A percentile compares a stretch with the other conserved stretches of the same genome.
Conservation (phyloP, 2,329 filamentous ascomycete genomes). For the Dryadomyces quercivorus region DNA sequence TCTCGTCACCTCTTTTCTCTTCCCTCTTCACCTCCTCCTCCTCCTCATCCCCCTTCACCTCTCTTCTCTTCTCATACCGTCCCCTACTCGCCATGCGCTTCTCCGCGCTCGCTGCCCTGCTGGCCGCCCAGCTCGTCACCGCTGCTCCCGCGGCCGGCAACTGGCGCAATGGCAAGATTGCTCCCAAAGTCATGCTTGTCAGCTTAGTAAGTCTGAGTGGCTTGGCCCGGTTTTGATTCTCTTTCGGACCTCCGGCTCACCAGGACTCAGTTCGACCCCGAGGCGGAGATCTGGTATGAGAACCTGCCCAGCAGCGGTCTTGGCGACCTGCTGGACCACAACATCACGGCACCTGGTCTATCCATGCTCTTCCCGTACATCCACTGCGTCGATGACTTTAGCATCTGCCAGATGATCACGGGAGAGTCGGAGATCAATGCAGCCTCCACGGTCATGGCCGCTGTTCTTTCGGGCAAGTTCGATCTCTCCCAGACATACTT, state of each 20-base stretch:
- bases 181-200: slow-evolving; percentile 50
- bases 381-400: slow-evolving; percentile 47
- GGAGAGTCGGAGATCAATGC: slow-evolving; percentile 67
- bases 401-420: slow-evolving; percentile 56
- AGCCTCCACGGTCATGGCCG: slow-evolving; percentile 49
- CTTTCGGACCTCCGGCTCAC: background rate
- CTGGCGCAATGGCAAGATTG: slow-evolving; percentile 19
- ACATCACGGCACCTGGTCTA: slow-evolving; percentile 48
- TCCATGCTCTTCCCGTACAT: slow-evolving; percentile 53
- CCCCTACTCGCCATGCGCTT: slow-evolving; percentile 7
- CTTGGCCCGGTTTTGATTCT: background rate
- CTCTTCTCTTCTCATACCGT: background rate
- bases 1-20: background rate
- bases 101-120: slow-evolving; percentile 2
- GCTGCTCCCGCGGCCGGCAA: background rate
- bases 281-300: slow-evolving; percentile 49
- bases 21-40: background rate
- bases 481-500: slow-evolving; percentile 59
- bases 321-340: slow-evolving; percentile 42
- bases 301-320: slow-evolving; percentile 32
- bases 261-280: slow-evolving; percentile 41
- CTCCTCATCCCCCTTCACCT: no score
- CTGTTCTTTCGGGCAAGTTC: slow-evolving; percentile 50
- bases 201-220: slow-evolving; percentile 36
- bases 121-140: slow-evolving; percentile 7